Base-by-base conservation (phyloP, 768 basidiomycete genomes). In the Trametes punicea region DNA sequence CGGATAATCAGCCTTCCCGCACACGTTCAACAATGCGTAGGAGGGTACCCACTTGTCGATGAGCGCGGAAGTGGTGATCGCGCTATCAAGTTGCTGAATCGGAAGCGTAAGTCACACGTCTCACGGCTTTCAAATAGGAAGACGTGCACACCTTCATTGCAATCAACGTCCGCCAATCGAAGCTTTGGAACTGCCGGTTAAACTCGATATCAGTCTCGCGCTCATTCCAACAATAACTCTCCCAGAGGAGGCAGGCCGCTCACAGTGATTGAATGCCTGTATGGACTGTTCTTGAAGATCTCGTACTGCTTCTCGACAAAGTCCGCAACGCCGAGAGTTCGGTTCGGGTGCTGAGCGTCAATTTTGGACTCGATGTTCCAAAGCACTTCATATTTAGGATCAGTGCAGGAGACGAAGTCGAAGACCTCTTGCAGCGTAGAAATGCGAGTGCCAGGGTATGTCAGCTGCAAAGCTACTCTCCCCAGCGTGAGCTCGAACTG, bases 341-440 rank as follows among this genome's bases (percentile, higher is more conserved):
- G 72, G 59, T 80, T 75, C 5, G 80, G 75, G 47, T 73, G 62
- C n/a, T 68, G 73, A 4, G 87, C 72, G 58, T 88, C 77, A 54
- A 88, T 78, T 67, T 89, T 90, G 15, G 86, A 87, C 72, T 92
- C 90, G 59, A 93, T 85, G 66, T 91, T 91, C 80, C 84, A 89
- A 33, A 74, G 69, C 31, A 90, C 76, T 47, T 74, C 71, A 51
- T 83, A 82, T 34, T 79, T 69, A 0, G 83, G 79, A 65, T 90
- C 90, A 6, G 79, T 85, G 59, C 90, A 93, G 38, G 77, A 76
- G 7, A 82, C 87, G 64, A 93, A 91, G 40, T 81, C 79, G 62
- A 93, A 91, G 6, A 90, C 73, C 68, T 92, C 88, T 60, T 76
- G 69, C 20, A 92, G 71, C 4, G 90, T 91, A 11, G 88, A 82